Conservation (phyloP, 257 asterid genomes). For the Handroanthus guayacan region DNA sequence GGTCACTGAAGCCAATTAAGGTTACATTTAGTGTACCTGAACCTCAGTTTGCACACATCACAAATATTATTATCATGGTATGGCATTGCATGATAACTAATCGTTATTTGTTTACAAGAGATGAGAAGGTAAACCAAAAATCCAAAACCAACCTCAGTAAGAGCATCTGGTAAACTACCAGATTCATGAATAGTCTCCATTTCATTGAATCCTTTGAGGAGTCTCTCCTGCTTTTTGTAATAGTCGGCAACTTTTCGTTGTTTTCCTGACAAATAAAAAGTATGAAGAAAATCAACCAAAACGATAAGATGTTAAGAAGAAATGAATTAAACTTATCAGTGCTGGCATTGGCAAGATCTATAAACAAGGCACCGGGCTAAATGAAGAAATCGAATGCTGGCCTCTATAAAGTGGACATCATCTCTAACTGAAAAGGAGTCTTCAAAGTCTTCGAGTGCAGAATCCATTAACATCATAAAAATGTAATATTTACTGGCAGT, state of each 20-base stretch:
- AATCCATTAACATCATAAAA: constrained; percentile 20
- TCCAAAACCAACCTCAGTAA: constrained; percentile 61
- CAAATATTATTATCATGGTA: not conserved
- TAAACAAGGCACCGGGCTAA: not conserved
- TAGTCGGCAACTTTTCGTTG: constrained; percentile 76
- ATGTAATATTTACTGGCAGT: not conserved
- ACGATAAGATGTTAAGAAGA: not conserved
- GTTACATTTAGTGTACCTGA: not conserved
- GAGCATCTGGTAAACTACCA: constrained; percentile 65
- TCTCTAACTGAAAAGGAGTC: constrained; percentile 1
- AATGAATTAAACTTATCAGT: not conserved
- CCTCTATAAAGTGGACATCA: not conserved
- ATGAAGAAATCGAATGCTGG: not conserved
- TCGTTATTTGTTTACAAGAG: not conserved
- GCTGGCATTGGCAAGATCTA: constrained; percentile 9
- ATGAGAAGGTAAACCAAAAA: constrained; percentile 12
- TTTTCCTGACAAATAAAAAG: constrained; percentile 49
- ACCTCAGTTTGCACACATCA: constrained; percentile 25
- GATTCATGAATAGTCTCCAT: constrained; percentile 79
- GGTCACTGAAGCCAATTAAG: not conserved
- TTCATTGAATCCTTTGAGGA: constrained; percentile 82
- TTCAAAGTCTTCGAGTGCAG: not conserved
- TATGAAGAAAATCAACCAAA: not conserved
- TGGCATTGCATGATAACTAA: constrained; percentile 6
- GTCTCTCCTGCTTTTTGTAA: constrained; percentile 81